Evolutionary conservation across 352 stramenopile genomes (phyloP), one percentile per base, ranked within the genome.

Genomic region (Phytophthora litchii): DNA sequence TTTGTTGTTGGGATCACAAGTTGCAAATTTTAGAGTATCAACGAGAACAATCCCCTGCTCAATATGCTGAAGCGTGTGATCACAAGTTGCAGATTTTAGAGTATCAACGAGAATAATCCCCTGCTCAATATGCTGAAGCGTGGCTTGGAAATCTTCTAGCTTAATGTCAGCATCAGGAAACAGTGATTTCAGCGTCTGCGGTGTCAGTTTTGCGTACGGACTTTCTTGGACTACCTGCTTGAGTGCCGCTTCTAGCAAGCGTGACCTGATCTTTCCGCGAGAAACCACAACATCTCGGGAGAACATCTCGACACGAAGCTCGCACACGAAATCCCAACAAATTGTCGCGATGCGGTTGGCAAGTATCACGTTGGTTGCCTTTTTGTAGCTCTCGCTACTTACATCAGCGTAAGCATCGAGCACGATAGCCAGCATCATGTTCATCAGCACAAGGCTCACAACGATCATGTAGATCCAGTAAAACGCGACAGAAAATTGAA

Each of bases 391-490:
- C 8, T 80, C 62, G 9, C 63, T 58, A 13, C 60, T 80, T 21
- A 87, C 75, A 41, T 80, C 54, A 4, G 54, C 65, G 58, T 85
- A 90, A n/a, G 78, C 67, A 20, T 86, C 76, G 19, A 90, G 54
- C 3, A 90, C 78, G 41, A 90, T 90, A 40, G 78, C 80, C 16
- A 90, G 63, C 73, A 88, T 87, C 71, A 90, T 88, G 65, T 86
- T 90, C 66, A 90, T 78, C 34, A 90, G 62, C 21, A 90, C 63
- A 16, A 90, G 65, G 19, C 68, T 80, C 44, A 85, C 76, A 4
- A 88, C 61, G 36, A 90, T 49, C 67, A 90, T 85, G 60, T 83
- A 84, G n/a, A 57, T 49, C 80, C 80, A 88, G 65, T 88, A 88
- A 53, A 79, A 90, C 2, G 74, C 67, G 14, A 83, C 58, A 0